phyloP scores from a whole-genome alignment of 148 eudicot species.

The Nepenthes gracilis region DNA sequence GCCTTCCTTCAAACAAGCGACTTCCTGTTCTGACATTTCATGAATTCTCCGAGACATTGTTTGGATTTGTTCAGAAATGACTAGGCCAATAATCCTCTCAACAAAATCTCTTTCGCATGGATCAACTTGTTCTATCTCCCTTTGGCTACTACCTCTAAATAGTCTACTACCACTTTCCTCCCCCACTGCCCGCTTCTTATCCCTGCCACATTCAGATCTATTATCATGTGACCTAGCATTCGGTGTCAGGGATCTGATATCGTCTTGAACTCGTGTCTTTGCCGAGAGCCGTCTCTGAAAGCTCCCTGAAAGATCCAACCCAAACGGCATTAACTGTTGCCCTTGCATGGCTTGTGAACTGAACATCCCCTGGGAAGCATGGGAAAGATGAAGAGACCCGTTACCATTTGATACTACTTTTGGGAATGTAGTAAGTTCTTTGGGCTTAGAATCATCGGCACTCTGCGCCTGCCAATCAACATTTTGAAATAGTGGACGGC shows the following conservation, averaged over 20 bases:
- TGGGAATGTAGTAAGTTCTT: slow-evolving; percentile 33
- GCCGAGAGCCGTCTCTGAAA: slow-evolving; percentile 49
- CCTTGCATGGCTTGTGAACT: slow-evolving; percentile 35
- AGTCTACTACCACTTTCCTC: slow-evolving; percentile 47
- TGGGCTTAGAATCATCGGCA: slow-evolving; percentile 36
- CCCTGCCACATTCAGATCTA: slow-evolving; percentile 47
- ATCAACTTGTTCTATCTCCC: slow-evolving; percentile 30
- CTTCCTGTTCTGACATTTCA: slow-evolving; percentile 51
- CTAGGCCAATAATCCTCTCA: slow-evolving; percentile 51
- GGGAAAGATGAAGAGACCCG: slow-evolving; percentile 40
- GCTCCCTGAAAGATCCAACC: slow-evolving; percentile 46
- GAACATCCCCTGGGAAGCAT: slow-evolving; percentile 33
- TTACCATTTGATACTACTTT: slow-evolving; percentile 34
- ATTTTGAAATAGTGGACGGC: slow-evolving; percentile 83
- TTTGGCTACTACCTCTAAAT: slow-evolving; percentile 25
- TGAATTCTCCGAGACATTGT: slow-evolving; percentile 47
- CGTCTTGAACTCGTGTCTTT: slow-evolving; percentile 29
- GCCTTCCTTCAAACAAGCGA: slow-evolving; percentile 46
- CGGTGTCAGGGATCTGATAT: slow-evolving; percentile 41
- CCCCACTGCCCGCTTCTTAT: slow-evolving; percentile 28
- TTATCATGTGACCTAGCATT: slow-evolving; percentile 56
- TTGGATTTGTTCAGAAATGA: slow-evolving; percentile 68
- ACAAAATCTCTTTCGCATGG: slow-evolving; percentile 47
- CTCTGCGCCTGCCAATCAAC: slow-evolving; percentile 73
- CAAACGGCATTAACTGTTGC: slow-evolving; percentile 30